phyloP scores from a whole-genome alignment of 2,329 filamentous ascomycete species.

The Beauveria sp. region DNA sequence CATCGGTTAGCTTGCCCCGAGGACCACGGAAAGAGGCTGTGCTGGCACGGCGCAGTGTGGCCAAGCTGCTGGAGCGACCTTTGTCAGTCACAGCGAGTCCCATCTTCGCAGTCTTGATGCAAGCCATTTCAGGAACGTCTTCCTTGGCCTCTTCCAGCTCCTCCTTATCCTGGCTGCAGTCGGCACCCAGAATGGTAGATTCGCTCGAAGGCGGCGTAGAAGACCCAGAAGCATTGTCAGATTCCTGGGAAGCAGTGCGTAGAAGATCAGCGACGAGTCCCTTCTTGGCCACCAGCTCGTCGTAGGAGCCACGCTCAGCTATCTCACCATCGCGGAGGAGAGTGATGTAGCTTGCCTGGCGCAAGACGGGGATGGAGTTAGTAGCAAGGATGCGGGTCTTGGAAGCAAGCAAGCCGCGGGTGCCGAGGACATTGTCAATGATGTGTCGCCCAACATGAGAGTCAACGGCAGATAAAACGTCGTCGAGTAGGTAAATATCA shows the following conservation, averaged over 20 bases:
- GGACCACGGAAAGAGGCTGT: conserved; percentile 84
- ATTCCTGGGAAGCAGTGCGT: conserved; percentile 61
- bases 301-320: conserved; percentile 81
- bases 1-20: conserved; percentile 75
- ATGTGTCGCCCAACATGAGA: conserved; percentile 93
- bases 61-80: conserved; percentile 60
- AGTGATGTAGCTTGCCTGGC: conserved; percentile 82
- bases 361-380: conserved; percentile 86
- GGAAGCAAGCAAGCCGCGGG: conserved; percentile 68
- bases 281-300: conserved; percentile 87
- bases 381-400: conserved; percentile 93
- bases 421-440: conserved; percentile 86
- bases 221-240: conserved; percentile 35
- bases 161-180: conserved; percentile 48
- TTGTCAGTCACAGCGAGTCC: conserved; percentile 38
- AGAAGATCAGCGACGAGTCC: conserved; percentile 81
- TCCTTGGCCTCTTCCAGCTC: conserved; percentile 75
- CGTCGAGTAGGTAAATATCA: conserved; percentile 93
- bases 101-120: conserved; percentile 51
- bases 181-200: conserved; percentile 48
- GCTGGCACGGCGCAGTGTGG: conserved; percentile 81
- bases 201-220: conserved; percentile 43
- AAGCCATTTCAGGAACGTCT: conserved; percentile 63
- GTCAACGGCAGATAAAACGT: conserved; percentile 94
- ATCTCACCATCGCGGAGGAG: conserved; percentile 77